These are phyloP conservation scores for Plasmodium fragile DNA, from an alignment of 169 alveolate species.

Conservation along the genomic window DNA sequence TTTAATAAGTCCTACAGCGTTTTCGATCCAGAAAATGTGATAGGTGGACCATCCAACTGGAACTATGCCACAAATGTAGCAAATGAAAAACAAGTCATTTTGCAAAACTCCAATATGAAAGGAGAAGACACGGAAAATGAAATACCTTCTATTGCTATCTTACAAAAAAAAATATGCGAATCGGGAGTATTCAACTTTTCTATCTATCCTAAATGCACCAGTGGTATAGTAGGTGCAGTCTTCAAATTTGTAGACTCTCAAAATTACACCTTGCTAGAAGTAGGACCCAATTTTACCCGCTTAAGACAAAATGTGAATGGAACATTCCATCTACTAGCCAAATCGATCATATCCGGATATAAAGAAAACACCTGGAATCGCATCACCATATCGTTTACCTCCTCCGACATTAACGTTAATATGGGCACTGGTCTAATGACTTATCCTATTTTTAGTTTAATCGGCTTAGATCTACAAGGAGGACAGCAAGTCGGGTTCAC, in stretches of 20 bases:
- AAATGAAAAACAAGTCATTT: slow-evolving; percentile 87
- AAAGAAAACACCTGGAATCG: slow-evolving; percentile 82
- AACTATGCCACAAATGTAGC: slow-evolving; percentile 82
- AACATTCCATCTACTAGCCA: slow-evolving; percentile 77
- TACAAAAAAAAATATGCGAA: slow-evolving; percentile 84
- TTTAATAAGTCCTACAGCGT: slow-evolving; percentile 1
- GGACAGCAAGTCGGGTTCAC: slow-evolving; percentile 87
- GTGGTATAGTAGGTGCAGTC: slow-evolving; percentile 86
- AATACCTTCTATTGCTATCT: slow-evolving; percentile 81
- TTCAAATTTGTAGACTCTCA: slow-evolving; percentile 83
- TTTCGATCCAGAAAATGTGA: slow-evolving; percentile 29
- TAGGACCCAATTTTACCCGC: slow-evolving; percentile 81
- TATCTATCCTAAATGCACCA: slow-evolving; percentile 86
- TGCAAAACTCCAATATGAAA: slow-evolving; percentile 78
- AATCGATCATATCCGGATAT: slow-evolving; percentile 81
- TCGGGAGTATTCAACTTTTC: slow-evolving; percentile 83
- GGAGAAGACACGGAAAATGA: slow-evolving; percentile 65
- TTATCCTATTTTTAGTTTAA: slow-evolving; percentile 83
- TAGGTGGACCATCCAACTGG: slow-evolving; percentile 81
- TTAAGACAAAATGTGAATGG: slow-evolving; percentile 84
- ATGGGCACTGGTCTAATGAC: slow-evolving; percentile 79
- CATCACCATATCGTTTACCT: slow-evolving; percentile 80
- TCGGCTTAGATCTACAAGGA: slow-evolving; percentile 70
- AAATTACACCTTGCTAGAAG: slow-evolving; percentile 86
- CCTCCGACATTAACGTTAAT: slow-evolving; percentile 80